Percentiles rank a stretch among this genome's conserved stretches.
Conservation (phyloP, 2,329 filamentous ascomycete species). For the Venturia asperata region DNA sequence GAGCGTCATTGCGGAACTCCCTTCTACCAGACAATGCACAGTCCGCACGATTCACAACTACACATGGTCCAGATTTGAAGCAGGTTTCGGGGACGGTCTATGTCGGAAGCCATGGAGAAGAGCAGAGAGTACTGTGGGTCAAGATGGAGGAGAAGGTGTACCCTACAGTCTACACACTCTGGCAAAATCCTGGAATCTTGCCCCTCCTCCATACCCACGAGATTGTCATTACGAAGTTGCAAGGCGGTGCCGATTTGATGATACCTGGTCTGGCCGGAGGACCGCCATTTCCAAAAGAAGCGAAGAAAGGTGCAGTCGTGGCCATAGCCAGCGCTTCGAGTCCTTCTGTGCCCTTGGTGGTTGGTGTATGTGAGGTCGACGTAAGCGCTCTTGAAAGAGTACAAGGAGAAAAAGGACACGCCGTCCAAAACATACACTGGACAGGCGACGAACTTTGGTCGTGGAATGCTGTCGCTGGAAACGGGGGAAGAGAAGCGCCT, state of each 20-base stretch:
- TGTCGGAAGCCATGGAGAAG: conserved; percentile 49
- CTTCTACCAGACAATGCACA: conserved; percentile 57
- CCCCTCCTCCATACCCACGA: conserved; percentile 58
- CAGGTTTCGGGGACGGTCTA: conserved; percentile 58
- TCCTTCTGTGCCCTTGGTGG: conserved; percentile 55
- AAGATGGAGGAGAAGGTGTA: conserved; percentile 52
- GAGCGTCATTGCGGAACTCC: conserved; percentile 49
- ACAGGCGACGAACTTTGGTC: conserved; percentile 62
- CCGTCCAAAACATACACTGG: conserved; percentile 61
- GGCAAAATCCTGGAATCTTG: conserved; percentile 54
- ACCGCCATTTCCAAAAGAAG: conserved; percentile 54
- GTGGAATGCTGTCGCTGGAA: conserved; percentile 48
- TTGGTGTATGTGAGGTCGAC: conserved; percentile 59
- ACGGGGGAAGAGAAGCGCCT: conserved; percentile 47
- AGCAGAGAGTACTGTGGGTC: conserved; percentile 58
- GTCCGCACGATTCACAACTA: conserved; percentile 59
- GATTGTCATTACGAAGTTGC: conserved; percentile 56
- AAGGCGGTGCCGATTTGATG: conserved; percentile 61
- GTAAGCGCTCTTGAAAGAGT: conserved; percentile 49
- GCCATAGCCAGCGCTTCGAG: conserved; percentile 54
- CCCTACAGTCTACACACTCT: conserved; percentile 58
- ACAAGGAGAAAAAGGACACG: conserved; percentile 56
- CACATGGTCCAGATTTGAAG: conserved; percentile 53
- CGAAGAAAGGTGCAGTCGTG: conserved; percentile 55
- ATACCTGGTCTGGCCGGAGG: conserved; percentile 58